Evolutionary conservation across 768 basidiomycete species (phyloP), one percentile per base, ranked within the genome.

Genomic region (Multifurca ochricompacta): DNA sequence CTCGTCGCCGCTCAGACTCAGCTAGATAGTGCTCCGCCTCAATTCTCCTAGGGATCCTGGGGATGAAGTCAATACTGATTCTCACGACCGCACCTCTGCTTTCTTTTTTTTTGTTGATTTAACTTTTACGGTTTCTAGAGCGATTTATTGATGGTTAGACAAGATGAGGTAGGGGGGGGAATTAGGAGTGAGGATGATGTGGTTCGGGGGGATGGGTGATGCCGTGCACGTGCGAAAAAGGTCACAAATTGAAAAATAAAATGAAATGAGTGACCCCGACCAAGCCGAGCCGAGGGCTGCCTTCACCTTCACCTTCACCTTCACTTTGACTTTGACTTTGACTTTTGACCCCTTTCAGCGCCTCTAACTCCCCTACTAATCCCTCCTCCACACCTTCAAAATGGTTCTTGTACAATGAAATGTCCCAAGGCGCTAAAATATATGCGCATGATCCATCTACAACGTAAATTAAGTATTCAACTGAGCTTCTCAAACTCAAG

Each of bases 1-100:
- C 51, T 59, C 60, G 60, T 61, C 60, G 60, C 60, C 60, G 60
- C 60, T 61, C 60, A 53, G 60, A 61, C 60, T 59, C 35, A 39
- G 46, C 30, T 57, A 14, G 42, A 34, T 27, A 50, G 40, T 37
- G 58, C 60, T 61, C 60, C 60, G 60, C 60, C 58, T 59, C 52
- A 61, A 55, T 53, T 58, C 35, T 43, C 27, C 32, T 44, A n/a
- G 32, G 31, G 35, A 27, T n/a, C n/a, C n/a, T n/a, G n/a, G n/a
- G 31, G 19, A 14, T 11, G 18, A n/a, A n/a, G n/a, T n/a, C n/a
- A n/a, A n/a, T 14, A 18, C 19, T 23, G 34, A n/a, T 31, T 27
- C 32, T 28, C 36, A 36, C 48, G 23, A 32, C 44, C 10, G 7
- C 43, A 18, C 39, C 27, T 36, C 27, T 48, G n/a, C n/a, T n/a